A percentile compares a stretch with the other conserved stretches of the same genome.
Conservation (phyloP, 805 yeast species). For the Candida multigemmis region DNA sequence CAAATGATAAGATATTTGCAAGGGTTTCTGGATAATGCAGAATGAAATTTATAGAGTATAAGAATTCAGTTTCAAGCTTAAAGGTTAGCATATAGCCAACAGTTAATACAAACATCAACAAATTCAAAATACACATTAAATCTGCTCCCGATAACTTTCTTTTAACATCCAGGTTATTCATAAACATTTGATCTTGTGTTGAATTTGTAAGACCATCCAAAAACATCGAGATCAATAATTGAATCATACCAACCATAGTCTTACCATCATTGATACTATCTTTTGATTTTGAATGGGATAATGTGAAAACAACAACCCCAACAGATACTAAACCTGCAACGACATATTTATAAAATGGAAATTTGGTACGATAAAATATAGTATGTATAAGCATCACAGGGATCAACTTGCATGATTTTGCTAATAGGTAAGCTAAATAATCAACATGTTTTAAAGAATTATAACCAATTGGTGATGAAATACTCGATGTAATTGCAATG, state of each 20-base stretch:
- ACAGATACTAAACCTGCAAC: constrained; percentile 73
- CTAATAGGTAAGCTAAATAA: constrained; percentile 73
- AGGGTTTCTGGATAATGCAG: constrained; percentile 43
- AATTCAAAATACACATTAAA: constrained; percentile 65
- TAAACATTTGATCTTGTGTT: constrained; percentile 81
- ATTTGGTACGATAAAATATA: constrained; percentile 56
- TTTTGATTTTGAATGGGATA: constrained; percentile 27
- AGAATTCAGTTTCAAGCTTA: constrained; percentile 37
- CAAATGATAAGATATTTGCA: constrained; percentile 54
- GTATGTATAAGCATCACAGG: constrained; percentile 90
- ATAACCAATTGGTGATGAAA: constrained; percentile 79
- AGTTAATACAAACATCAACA: constrained; percentile 38
- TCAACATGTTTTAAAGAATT: constrained; percentile 75
- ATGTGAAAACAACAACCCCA: constrained; percentile 78
- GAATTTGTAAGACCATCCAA: constrained; percentile 92
- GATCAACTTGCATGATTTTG: constrained; percentile 87
- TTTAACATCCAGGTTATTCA: constrained; percentile 11
- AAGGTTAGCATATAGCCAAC: constrained; percentile 35
- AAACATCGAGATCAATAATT: constrained; percentile 54
- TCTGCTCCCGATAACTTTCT: constrained; percentile 70
- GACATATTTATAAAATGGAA: constrained; percentile 66
- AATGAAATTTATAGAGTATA: constrained; percentile 42
- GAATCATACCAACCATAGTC: constrained; percentile 46
- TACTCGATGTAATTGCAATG: constrained; percentile 65
- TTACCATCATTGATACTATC: constrained; percentile 31